These are phyloP conservation scores for Hyphopichia wangnamkhiaoensis DNA, from an alignment of 1,139 yeast genomes.

Conservation along the genomic window DNA sequence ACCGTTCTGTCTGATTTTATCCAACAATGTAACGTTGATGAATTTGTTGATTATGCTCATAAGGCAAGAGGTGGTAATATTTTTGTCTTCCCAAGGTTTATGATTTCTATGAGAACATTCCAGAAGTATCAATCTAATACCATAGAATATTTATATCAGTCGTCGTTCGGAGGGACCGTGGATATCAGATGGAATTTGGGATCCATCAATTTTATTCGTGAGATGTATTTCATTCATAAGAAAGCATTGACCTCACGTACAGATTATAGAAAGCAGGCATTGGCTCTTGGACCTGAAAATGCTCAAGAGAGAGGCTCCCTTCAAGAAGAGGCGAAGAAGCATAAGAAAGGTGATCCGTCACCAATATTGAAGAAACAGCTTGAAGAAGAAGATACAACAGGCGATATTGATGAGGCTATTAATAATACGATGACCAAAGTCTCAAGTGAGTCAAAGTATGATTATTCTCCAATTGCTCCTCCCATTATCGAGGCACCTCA, in stretches of 20 bases:
- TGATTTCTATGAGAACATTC: conserved; percentile 73
- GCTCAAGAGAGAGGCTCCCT: background rate
- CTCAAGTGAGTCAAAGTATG: conserved; percentile 58
- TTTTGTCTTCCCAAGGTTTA: conserved; percentile 74
- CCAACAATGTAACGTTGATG: conserved; percentile 47
- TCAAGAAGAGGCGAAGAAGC: background rate
- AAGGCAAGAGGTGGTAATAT: conserved; percentile 79
- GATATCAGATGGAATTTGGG: conserved; percentile 94
- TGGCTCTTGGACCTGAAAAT: background rate
- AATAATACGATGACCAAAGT: conserved; percentile 65
- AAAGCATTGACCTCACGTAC: conserved; percentile 42
- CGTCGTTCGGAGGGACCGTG: conserved; percentile 84
- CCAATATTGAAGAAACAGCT: conserved; percentile 15
- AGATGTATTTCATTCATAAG: conserved; percentile 75
- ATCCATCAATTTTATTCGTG: conserved; percentile 84
- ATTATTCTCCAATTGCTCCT: conserved; percentile 65
- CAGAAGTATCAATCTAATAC: conserved; percentile 51
- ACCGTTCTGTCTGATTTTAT: conserved; percentile 48
- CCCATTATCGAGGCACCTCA: conserved; percentile 90
- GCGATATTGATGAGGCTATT: conserved; percentile 45
- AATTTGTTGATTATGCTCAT: conserved; percentile 57
- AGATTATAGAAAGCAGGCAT: conserved; percentile 23
- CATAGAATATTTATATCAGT: conserved; percentile 65
- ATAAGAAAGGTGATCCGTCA: conserved; percentile 8
- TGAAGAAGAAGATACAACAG: conserved; percentile 27